Evolutionary conservation across 148 eudicot species (phyloP), one percentile per base, ranked within the genome.

Genomic region (Amaranthus cruentus): DNA sequence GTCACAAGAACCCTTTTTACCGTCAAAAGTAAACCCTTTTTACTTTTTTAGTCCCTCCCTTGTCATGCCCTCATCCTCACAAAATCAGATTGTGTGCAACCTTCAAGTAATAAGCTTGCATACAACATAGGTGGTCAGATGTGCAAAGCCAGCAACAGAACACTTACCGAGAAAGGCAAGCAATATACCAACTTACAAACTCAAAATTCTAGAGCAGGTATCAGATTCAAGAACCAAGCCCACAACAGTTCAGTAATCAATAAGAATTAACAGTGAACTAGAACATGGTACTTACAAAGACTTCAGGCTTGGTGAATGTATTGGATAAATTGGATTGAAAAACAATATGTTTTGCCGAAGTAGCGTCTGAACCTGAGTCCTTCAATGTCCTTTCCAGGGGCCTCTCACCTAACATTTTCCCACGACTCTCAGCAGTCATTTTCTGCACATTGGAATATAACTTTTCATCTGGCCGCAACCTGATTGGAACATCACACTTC

Each of bases 361-460:
- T 43, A 65, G 62, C 43, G 62, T 74, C 69, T 21, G 86, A 70
- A 73, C 21, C 79, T 61, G 78, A 71, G 73, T 89, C 91, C 63
- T 67, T 80, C 47, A 76, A 47, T 81, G 82, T 87, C 80, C 89
- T 91, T 69, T 89, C 88, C 21, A 91, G 77, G 47, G 98, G 93
- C 72, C 81, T 88, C 77, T 94, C 98, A 60, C 98, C 98, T 78
- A 94, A 83, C 70, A 89, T 82, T 68, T 79, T 86, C 7, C 97
- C 98, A 75, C 98, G 97, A 69, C 83, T 86, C 79, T 91, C 97
- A 14, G 98, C 97, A 15, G 93, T 91, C 90, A 91, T 67, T 78
- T 91, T 88, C 79, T 88, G 88, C 63, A 78, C 71, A 70, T 77
- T 78, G 21, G 81, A 73, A 71, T 70, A 47, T 58, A 72, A 51